Conservation (phyloP, 805 yeast genomes). For the Komagataella pseudopastoris region DNA sequence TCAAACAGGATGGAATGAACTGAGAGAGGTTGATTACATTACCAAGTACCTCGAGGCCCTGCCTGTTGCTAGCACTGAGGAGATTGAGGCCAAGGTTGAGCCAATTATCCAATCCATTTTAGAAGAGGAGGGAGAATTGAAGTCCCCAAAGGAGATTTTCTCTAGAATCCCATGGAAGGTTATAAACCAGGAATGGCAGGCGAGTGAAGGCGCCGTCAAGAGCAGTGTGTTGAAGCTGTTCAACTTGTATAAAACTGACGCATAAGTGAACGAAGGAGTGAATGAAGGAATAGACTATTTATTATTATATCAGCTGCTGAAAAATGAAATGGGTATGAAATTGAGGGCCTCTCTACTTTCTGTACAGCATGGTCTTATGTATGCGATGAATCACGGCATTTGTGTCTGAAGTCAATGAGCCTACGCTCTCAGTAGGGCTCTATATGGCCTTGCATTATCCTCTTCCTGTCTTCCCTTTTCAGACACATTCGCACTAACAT, state of each 20-base stretch:
- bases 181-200: slow-evolving; percentile 21
- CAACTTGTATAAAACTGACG: slow-evolving; percentile 1
- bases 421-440: no score
- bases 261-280: not conserved
- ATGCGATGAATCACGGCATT: no score
- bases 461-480: not conserved
- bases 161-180: slow-evolving; percentile 20
- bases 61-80: slow-evolving; percentile 23
- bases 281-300: not conserved
- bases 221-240: slow-evolving; percentile 15
- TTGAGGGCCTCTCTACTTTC: not conserved
- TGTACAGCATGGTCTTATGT: no score
- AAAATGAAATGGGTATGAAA: not conserved
- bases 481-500: not conserved
- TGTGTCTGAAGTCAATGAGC: no score
- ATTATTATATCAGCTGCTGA: not conserved
- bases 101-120: slow-evolving; percentile 15
- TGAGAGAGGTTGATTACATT: slow-evolving; percentile 22
- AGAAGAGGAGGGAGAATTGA: slow-evolving; percentile 8
- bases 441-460: not conserved
- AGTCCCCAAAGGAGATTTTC: slow-evolving; percentile 13
- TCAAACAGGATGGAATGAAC: slow-evolving; percentile 22
- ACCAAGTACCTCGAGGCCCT: slow-evolving; percentile 17
- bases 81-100: slow-evolving; percentile 17
- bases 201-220: slow-evolving; percentile 17